Conservation (phyloP, 441 rosid species). For the Isatis lusitanica region DNA sequence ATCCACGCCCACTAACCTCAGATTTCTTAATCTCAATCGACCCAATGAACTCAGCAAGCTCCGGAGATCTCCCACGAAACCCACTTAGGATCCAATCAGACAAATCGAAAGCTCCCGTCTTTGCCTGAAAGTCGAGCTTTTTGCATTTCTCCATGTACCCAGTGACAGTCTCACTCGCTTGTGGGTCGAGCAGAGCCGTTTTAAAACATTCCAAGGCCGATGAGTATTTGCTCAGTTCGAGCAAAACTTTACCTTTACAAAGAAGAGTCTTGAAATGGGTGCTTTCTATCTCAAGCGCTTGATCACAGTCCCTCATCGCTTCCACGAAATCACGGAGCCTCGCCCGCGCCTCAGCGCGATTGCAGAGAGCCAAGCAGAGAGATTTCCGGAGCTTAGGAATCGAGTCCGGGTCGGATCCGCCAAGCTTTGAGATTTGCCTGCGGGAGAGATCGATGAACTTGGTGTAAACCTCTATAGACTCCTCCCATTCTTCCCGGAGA, state of each 20-base stretch:
- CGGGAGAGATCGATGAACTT: constrained; percentile 61
- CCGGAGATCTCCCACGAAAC: constrained; percentile 65
- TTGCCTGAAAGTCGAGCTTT: constrained; percentile 70
- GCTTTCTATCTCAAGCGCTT: constrained; percentile 57
- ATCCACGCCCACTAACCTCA: constrained; percentile 77
- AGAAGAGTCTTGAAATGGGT: constrained; percentile 80
- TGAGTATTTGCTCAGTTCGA: constrained; percentile 56
- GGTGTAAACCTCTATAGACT: constrained; percentile 59
- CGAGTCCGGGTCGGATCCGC: constrained; percentile 28
- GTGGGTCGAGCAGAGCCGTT: constrained; percentile 54
- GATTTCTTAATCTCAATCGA: constrained; percentile 56
- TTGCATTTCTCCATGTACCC: constrained; percentile 71
- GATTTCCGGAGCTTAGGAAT: constrained; percentile 50
- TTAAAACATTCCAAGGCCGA: constrained; percentile 72
- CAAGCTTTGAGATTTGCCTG: constrained; percentile 35
- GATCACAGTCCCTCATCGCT: constrained; percentile 65
- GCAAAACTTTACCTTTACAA: constrained; percentile 79
- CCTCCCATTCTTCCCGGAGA: constrained; percentile 81
- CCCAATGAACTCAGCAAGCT: constrained; percentile 78
- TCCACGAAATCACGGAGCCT: constrained; percentile 46
- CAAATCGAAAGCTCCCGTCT: constrained; percentile 77
- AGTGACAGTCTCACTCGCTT: constrained; percentile 54
- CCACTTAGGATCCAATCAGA: constrained; percentile 78
- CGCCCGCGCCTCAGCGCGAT: constrained; percentile 69
- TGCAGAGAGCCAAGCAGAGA: constrained; percentile 69